These are phyloP conservation scores for Fusarium burgessii DNA, from an alignment of 2,329 filamentous ascomycete genomes.

Conservation along the genomic window DNA sequence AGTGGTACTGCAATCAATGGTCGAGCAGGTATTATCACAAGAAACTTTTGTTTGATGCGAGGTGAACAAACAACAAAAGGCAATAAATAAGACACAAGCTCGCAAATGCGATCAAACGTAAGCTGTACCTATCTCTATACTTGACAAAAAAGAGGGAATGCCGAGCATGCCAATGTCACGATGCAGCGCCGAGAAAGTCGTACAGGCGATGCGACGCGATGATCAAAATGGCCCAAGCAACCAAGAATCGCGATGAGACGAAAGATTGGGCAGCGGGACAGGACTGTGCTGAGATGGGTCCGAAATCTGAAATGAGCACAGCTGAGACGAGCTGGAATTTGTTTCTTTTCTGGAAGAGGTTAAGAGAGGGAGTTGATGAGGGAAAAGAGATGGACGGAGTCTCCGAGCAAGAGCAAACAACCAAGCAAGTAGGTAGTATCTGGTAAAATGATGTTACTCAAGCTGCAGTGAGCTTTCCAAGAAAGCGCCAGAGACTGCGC, in stretches of 20 bases:
- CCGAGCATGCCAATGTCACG: constrained; percentile 47
- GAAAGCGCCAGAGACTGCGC: constrained; percentile 4
- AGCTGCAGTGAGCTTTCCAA: constrained; percentile 32
- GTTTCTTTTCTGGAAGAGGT: constrained; percentile 15
- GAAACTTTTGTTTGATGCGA: constrained; percentile 19
- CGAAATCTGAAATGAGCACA: constrained; percentile 24
- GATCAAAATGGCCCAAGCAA: constrained; percentile 31
- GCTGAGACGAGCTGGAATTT: constrained; percentile 15
- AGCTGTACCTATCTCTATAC: constrained; percentile 24
- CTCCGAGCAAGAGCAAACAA: constrained; percentile 1
- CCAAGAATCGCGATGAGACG: constrained; percentile 9
- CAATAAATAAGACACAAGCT: constrained; percentile 3
- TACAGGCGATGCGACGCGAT: constrained; percentile 27
- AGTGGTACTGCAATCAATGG: constrained; percentile 15
- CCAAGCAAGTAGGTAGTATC: not conserved
- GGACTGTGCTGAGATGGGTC: constrained; percentile 18
- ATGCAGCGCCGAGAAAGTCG: constrained; percentile 33
- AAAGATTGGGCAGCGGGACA: constrained; percentile 18
- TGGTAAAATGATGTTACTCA: constrained; percentile 20
- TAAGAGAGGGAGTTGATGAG: not conserved
- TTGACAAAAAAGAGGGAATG: constrained; percentile 43
- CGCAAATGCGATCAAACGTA: constrained; percentile 14
- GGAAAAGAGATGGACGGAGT: constrained; percentile 26
- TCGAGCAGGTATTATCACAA: constrained; percentile 12
- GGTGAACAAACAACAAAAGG: constrained; percentile 12